These are phyloP conservation scores for Ophiosphaerella narmari DNA, from an alignment of 2,329 filamentous ascomycete species.

Conservation along the genomic window DNA sequence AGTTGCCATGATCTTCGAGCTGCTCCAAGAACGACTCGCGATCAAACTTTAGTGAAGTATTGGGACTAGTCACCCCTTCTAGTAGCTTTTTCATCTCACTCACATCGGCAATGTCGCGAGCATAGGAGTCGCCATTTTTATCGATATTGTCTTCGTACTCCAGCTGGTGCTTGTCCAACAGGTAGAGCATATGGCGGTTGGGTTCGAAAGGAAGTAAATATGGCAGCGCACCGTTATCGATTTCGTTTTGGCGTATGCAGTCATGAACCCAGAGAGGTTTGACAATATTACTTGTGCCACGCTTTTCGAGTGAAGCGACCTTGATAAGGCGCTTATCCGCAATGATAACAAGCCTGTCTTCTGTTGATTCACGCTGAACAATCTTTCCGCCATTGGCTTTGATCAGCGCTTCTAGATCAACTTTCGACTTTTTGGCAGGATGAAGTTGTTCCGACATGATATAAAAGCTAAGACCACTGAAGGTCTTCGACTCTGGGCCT, in stretches of 20 bases:
- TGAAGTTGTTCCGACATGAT: slow-evolving; percentile 76
- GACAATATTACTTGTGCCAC: slow-evolving; percentile 71
- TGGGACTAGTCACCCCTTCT: slow-evolving; percentile 43
- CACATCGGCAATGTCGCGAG: slow-evolving; percentile 64
- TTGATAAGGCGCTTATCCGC: slow-evolving; percentile 81
- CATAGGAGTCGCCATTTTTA: slow-evolving; percentile 80
- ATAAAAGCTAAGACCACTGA: slow-evolving; percentile 78
- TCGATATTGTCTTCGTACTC: slow-evolving; percentile 70
- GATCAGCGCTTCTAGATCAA: slow-evolving; percentile 77
- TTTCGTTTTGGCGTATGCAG: slow-evolving; percentile 68
- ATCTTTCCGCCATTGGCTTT: slow-evolving; percentile 82
- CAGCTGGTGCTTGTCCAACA: slow-evolving; percentile 60
- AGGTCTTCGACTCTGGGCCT: slow-evolving; percentile 66
- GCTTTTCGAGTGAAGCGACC: slow-evolving; percentile 80
- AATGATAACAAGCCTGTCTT: slow-evolving; percentile 69
- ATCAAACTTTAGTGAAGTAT: slow-evolving; percentile 21
- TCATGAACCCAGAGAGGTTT: slow-evolving; percentile 83
- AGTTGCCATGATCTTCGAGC: slow-evolving; percentile 32
- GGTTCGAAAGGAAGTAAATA: slow-evolving; percentile 69
- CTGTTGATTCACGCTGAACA: slow-evolving; percentile 71
- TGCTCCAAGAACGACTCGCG: slow-evolving; percentile 29
- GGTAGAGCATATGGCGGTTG: slow-evolving; percentile 72
- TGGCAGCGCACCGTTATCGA: slow-evolving; percentile 57
- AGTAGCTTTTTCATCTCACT: slow-evolving; percentile 62
- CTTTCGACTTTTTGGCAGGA: slow-evolving; percentile 75